Evolutionary conservation across 73 alveolate genomes (phyloP).

Genomic region (Tetrahymena elliotti): DNA sequence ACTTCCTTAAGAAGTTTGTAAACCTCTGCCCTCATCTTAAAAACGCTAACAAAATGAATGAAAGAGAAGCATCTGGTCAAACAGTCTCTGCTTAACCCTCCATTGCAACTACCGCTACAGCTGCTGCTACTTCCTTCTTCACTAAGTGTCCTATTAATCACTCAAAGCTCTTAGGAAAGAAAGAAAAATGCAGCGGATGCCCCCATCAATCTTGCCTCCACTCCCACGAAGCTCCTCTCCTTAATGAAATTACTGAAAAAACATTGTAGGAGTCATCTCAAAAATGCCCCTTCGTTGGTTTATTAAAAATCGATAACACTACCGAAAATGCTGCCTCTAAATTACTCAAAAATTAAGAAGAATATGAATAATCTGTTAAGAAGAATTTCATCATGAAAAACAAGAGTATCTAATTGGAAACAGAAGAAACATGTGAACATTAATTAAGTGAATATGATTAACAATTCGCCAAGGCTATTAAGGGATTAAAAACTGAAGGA

Average conservation of each 20-base stretch:
- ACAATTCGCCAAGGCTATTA: slow-evolving; percentile 36
- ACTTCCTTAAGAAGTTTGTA: neutral
- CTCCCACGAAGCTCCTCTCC: neutral
- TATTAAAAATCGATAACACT: neutral
- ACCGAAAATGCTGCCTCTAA: neutral
- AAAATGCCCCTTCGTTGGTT: neutral
- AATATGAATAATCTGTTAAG: neutral
- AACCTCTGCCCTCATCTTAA: neutral
- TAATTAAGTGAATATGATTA: slow-evolving; percentile 2
- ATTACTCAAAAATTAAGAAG: neutral
- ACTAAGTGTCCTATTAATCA: neutral
- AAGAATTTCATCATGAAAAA: neutral
- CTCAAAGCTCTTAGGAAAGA: neutral
- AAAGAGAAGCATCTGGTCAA: neutral
- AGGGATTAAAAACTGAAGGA: slow-evolving; percentile 56
- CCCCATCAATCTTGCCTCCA: neutral
- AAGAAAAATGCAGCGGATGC: neutral
- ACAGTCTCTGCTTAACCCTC: neutral
- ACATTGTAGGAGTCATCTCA: neutral
- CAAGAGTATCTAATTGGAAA: neutral
- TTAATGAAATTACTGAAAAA: neutral
- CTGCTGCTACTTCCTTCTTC: neutral
- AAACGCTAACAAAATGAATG: neutral
- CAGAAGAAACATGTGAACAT: neutral
- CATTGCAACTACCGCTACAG: neutral